Conservation (phyloP, 2,329 filamentous ascomycete species). For the Periglandula ipomoeae region DNA sequence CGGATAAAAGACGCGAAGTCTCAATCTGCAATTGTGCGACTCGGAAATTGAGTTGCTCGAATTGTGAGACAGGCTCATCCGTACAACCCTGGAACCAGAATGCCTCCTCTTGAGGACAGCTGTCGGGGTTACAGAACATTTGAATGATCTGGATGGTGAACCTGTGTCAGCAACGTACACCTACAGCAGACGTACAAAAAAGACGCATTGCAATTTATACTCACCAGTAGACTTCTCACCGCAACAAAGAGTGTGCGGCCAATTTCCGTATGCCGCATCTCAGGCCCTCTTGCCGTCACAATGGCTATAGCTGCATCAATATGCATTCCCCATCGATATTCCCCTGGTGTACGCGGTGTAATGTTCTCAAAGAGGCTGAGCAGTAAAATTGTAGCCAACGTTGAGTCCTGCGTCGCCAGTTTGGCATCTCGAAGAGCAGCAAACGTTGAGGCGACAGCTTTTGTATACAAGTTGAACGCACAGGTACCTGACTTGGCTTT, state of each 20-base stretch:
- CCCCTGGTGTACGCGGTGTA: not conserved
- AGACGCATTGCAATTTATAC: no score
- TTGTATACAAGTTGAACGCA: not conserved
- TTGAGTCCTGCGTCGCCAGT: not conserved
- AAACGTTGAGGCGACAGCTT: not conserved
- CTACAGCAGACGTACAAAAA: no score
- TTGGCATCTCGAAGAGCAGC: not conserved
- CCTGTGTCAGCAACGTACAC: no score
- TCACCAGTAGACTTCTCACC: not conserved
- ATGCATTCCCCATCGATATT: not conserved
- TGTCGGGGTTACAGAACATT: no score
- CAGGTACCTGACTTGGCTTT: not conserved
- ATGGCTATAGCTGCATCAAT: not conserved
- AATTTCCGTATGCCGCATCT: not conserved
- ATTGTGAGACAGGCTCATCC: no score
- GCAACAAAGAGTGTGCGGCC: not conserved
- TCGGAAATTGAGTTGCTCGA: no score
- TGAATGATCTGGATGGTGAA: no score
- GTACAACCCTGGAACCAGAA: no score
- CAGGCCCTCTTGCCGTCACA: not conserved
- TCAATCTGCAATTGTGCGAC: no score
- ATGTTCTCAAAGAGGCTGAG: not conserved
- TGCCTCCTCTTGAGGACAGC: no score
- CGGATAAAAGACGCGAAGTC: no score
- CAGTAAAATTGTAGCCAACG: not conserved